A percentile compares a stretch with the other conserved stretches of the same genome.
These are phyloP conservation scores for Pulveroboletus sp. DNA, from an alignment of 1,284 basidiomycete species.

Conservation along the genomic window DNA sequence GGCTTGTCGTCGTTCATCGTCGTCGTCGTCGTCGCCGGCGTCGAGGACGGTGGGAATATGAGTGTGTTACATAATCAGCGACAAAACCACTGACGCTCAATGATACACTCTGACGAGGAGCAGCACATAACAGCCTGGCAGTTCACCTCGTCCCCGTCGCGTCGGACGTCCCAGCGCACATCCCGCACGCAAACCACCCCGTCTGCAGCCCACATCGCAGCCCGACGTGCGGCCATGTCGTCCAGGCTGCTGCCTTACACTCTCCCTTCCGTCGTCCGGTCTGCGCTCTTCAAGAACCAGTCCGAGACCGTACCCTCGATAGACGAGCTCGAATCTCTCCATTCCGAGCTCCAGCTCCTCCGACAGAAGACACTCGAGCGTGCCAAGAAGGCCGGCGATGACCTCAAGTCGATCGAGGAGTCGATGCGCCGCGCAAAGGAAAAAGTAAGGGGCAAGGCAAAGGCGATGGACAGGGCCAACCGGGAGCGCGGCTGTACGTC, in stretches of 20 bases:
- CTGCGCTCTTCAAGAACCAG: slow-evolving; percentile 57
- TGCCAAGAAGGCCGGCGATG: slow-evolving; percentile 67
- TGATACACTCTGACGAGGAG: too few species aligned
- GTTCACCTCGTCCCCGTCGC: too few species aligned
- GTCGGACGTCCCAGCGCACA: slow-evolving; percentile 22
- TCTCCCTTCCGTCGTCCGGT: slow-evolving; percentile 48
- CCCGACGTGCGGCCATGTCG: slow-evolving; percentile 42
- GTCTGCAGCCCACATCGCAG: slow-evolving; percentile 13
- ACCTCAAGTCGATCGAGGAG: slow-evolving; percentile 67
- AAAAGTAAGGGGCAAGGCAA: slow-evolving; percentile 75
- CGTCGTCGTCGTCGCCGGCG: slow-evolving; percentile 10
- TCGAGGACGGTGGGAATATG: slow-evolving; percentile 29
- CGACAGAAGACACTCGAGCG: slow-evolving; percentile 57
- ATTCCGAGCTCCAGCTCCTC: slow-evolving; percentile 57
- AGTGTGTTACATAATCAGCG: slow-evolving; percentile 31
- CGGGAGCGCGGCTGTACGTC: slow-evolving; percentile 72
- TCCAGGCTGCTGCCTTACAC: slow-evolving; percentile 52
- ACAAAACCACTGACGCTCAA: slow-evolving; percentile 36
- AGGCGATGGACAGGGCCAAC: slow-evolving; percentile 64
- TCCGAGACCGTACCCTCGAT: slow-evolving; percentile 67
- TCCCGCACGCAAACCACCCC: slow-evolving; percentile 12
- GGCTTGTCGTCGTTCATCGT: slow-evolving; percentile 16
- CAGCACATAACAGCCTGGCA: too few species aligned
- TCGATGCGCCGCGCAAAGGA: slow-evolving; percentile 71
- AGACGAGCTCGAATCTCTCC: slow-evolving; percentile 69